Percentiles rank a stretch among this genome's conserved stretches.
phyloP scores from a whole-genome alignment of 2,329 filamentous ascomycete species.

The Cercospora nicotianae region DNA sequence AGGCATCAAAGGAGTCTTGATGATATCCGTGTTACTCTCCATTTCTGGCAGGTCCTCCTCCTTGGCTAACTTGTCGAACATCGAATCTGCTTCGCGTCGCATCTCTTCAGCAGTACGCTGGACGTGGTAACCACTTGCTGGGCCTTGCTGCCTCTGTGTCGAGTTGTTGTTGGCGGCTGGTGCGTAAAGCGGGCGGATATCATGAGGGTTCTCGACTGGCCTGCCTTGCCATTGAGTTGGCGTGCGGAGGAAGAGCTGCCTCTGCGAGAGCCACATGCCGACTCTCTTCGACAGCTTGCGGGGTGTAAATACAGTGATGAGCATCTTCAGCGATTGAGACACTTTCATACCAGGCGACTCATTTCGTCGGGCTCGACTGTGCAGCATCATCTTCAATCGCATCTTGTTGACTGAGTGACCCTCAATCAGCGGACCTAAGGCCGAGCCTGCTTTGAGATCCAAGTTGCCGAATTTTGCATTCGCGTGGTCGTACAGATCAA shows the following conservation, averaged over 20 bases:
- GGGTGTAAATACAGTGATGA: constrained; percentile 78
- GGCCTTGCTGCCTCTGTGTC: constrained; percentile 15
- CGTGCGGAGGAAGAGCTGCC: constrained; percentile 64
- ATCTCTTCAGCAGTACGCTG: constrained; percentile 80
- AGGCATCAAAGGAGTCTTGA: constrained; percentile 66
- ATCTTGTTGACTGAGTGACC: constrained; percentile 58
- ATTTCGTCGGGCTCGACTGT: constrained; percentile 62
- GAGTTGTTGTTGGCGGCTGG: background rate
- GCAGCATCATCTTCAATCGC: constrained; percentile 71
- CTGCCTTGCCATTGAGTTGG: constrained; percentile 68
- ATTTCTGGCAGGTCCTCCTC: constrained; percentile 73
- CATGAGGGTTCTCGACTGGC: constrained; percentile 75
- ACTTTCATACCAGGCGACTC: constrained; percentile 65
- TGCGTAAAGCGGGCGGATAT: constrained; percentile 44
- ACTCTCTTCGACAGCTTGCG: constrained; percentile 64
- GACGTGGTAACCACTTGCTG: constrained; percentile 38
- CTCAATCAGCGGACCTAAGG: constrained; percentile 73
- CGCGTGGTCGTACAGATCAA: constrained; percentile 72
- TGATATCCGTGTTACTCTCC: constrained; percentile 63
- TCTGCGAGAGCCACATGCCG: constrained; percentile 66
- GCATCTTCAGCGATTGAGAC: constrained; percentile 63
- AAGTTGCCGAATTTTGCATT: constrained; percentile 73
- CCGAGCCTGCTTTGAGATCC: constrained; percentile 65
- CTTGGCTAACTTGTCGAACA: constrained; percentile 82
- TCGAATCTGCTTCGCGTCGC: constrained; percentile 75